Evolutionary conservation across 2,329 filamentous ascomycete species (phyloP).

Genomic region (Xylariales sp.): DNA sequence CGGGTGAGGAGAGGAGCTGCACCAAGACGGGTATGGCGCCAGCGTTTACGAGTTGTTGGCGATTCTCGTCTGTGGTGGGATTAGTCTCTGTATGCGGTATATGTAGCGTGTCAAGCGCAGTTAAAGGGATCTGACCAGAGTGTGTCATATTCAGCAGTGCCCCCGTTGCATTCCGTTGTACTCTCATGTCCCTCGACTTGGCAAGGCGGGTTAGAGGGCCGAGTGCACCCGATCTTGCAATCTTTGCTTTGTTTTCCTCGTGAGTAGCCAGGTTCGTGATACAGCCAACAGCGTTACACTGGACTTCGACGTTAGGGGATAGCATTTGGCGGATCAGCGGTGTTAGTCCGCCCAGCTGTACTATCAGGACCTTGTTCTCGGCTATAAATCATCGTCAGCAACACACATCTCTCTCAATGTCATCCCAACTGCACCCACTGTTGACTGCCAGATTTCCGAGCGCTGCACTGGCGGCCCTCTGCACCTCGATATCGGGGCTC

Average conservation of each 20-base stretch:
- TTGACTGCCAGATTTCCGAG: constrained; percentile 96
- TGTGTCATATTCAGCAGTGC: constrained; percentile 98
- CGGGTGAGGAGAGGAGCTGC: constrained; percentile 83
- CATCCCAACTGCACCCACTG: constrained; percentile 53
- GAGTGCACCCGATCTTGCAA: constrained; percentile 88
- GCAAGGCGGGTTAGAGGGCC: constrained; percentile 86
- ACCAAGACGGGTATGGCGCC: constrained; percentile 97
- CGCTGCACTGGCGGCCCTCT: constrained; percentile 91
- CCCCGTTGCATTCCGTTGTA: constrained; percentile 94
- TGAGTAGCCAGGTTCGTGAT: constrained; percentile 98
- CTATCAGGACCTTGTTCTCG: constrained; percentile 96
- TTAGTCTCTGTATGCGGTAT: constrained; percentile 15
- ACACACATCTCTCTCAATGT: not conserved
- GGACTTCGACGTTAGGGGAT: constrained; percentile 94
- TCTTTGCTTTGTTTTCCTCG: constrained; percentile 98
- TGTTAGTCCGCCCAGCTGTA: constrained; percentile 81
- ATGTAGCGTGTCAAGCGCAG: constrained; percentile 13
- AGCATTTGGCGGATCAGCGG: constrained; percentile 98
- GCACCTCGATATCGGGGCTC: constrained; percentile 93
- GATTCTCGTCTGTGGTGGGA: constrained; percentile 77
- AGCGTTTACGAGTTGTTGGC: constrained; percentile 93
- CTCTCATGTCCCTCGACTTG: constrained; percentile 97
- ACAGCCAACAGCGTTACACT: constrained; percentile 98
- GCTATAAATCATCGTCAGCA: constrained; percentile 50
- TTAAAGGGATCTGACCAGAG: constrained; percentile 60